Evolutionary conservation across 495 filamentous ascomycete genomes (phyloP), one percentile per base, ranked within the genome.

Genomic region (Lophium mytilinum): DNA sequence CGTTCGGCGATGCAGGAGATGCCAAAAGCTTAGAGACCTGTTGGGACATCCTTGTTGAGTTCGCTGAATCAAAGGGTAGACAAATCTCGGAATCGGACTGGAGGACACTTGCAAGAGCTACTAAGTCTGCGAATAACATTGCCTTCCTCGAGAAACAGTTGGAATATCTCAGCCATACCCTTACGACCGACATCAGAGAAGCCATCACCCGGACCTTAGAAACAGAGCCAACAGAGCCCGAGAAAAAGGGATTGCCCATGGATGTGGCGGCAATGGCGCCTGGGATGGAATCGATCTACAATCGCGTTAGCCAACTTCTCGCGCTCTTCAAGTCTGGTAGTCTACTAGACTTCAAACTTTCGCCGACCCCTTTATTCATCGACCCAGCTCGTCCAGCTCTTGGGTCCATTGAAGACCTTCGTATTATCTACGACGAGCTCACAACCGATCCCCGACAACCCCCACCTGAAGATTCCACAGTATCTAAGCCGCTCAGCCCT

Each of bases 1-100:
- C 71, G 4, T 70, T 71, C 10, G 73, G 68, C 14, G 52, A 65
- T 17, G 37, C 69, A 1, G 34, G 59, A 14, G 67, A 75, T 40
- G 21, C 39, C 4, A 58, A 65, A 9, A 51, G 60, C n/a, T 55
- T 75, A 11, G 53, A 53, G 17, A 14, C 19, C 10, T 19, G 49
- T 18, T 68, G 66, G 66, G 14, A 51, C 9, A 41, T 37, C 9
- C 47, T 68, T 0, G 60, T 64, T n/a, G 15, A 52, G 6, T 35
- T 46, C 6, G 37, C 33, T 34, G 33, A 37, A 21, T 19, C 50
- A 10, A 15, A 33, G 33, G 37, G 39, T 15, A n/a, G 50, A 12
- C 51, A 39, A 14, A 43, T 50, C 5, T 55, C 60, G 10, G 30
- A 17, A 12, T 36, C 46, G 12, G 66, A 68, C 48, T 61, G 45